These are phyloP conservation scores for Spathaspora passalidarum DNA, from an alignment of 805 yeast genomes.

Conservation along the genomic window DNA sequence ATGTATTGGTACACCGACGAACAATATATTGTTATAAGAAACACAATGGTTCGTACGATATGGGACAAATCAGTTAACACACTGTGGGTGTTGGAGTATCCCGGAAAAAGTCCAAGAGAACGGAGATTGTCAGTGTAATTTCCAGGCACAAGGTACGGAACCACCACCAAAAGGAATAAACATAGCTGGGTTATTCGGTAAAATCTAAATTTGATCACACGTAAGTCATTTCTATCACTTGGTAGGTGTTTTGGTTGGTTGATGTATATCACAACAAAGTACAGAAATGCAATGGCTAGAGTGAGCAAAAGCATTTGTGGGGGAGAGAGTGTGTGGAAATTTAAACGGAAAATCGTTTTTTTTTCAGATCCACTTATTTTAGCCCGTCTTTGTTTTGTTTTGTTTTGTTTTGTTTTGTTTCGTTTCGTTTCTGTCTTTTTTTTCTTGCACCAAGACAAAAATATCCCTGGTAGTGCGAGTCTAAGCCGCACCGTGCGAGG, in stretches of 20 bases:
- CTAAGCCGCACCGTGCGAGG: not conserved
- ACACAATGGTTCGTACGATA: slow-evolving; percentile 9
- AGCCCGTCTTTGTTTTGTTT: too few relatives aligned
- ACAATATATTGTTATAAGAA: slow-evolving; percentile 37
- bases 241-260: slow-evolving; percentile 20
- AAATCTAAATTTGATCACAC: slow-evolving; percentile 42
- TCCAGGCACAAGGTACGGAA: slow-evolving; percentile 22
- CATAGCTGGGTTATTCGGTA: slow-evolving; percentile 32
- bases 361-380: too few relatives aligned
- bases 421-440: too few relatives aligned
- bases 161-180: slow-evolving; percentile 20
- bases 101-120: slow-evolving; percentile 36
- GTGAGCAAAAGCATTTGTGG: slow-evolving; percentile 16
- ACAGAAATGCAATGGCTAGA: slow-evolving; percentile 37
- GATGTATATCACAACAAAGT: slow-evolving; percentile 44
- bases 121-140: slow-evolving; percentile 8
- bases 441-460: too few relatives aligned
- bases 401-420: too few relatives aligned
- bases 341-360: too few relatives aligned
- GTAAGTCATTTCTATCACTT: slow-evolving; percentile 40
- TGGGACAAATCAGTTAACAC: slow-evolving; percentile 12
- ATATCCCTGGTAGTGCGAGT: not conserved
- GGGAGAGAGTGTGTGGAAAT: too few relatives aligned
- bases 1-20: slow-evolving; percentile 47
- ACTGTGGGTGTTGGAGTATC: slow-evolving; percentile 15